Conservation (phyloP, 2,329 filamentous ascomycete genomes). For the Fusarium udum region DNA sequence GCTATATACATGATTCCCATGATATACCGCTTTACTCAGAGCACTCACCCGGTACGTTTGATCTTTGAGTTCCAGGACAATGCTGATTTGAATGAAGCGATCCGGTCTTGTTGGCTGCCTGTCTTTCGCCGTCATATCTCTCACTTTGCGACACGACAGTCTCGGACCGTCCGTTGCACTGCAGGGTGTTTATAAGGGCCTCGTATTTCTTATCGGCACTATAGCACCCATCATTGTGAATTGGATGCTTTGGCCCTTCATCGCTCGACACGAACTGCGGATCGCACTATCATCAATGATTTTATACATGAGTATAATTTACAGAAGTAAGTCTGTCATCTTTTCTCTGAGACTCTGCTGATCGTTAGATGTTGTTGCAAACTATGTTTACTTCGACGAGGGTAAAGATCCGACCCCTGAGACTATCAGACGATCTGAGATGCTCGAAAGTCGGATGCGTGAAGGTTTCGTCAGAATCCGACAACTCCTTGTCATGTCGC, state of each 20-base stretch:
- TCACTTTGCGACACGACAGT: slow-evolving; percentile 49
- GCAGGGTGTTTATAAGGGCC: slow-evolving; percentile 58
- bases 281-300: slow-evolving; percentile 65
- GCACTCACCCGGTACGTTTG: slow-evolving; percentile 58
- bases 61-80: not conserved
- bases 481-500: slow-evolving; percentile 64
- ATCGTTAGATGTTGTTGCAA: slow-evolving; percentile 57
- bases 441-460: slow-evolving; percentile 66
- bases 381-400: slow-evolving; percentile 68
- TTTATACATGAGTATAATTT: slow-evolving; percentile 66
- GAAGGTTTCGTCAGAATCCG: slow-evolving; percentile 68
- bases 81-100: slow-evolving; percentile 48
- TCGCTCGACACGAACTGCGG: slow-evolving; percentile 67
- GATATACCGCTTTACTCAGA: slow-evolving; percentile 65
- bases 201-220: slow-evolving; percentile 63
- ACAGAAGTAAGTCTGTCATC: slow-evolving; percentile 54
- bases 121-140: slow-evolving; percentile 64
- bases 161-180: slow-evolving; percentile 48
- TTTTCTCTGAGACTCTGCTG: not conserved
- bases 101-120: slow-evolving; percentile 68
- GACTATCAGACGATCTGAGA: slow-evolving; percentile 63
- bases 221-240: slow-evolving; percentile 64
- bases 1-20: slow-evolving; percentile 68
- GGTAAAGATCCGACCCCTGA: slow-evolving; percentile 61
- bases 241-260: slow-evolving; percentile 70